Conservation (phyloP, 23 red algal species). For the Gracilaria domingensis region DNA sequence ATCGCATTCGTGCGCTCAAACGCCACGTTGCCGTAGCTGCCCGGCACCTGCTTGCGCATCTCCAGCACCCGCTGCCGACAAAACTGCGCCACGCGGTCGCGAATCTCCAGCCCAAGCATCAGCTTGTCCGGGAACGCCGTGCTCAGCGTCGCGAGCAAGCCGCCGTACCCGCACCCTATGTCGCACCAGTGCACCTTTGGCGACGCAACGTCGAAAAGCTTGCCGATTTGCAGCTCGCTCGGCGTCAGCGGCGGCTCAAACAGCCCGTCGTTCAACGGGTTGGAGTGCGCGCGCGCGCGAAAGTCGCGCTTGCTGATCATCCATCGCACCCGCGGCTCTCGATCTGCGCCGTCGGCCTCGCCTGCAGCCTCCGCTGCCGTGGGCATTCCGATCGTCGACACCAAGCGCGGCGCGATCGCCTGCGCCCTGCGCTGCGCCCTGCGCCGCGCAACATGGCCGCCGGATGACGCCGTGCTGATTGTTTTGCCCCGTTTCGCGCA, state of each 20-base stretch:
- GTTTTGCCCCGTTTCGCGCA: too few species aligned
- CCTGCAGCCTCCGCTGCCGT: neutral
- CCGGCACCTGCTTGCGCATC: slow-evolving; percentile 59
- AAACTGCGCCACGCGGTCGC: slow-evolving; percentile 77
- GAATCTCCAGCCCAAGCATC: slow-evolving; percentile 97
- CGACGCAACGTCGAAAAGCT: slow-evolving; percentile 33
- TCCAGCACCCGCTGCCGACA: slow-evolving; percentile 57
- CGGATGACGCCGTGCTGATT: too few species aligned
- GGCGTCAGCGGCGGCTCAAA: slow-evolving; percentile 82
- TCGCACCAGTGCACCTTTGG: slow-evolving; percentile 80
- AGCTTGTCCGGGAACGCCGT: slow-evolving; percentile 57
- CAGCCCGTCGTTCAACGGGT: slow-evolving; percentile 88
- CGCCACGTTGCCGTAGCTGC: slow-evolving; percentile 77
- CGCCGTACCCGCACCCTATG: slow-evolving; percentile 95
- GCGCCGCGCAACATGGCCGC: neutral
- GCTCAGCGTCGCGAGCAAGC: slow-evolving; percentile 79
- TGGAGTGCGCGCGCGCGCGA: slow-evolving; percentile 92
- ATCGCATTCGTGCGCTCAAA: slow-evolving; percentile 94
- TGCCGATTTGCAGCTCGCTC: slow-evolving; percentile 29
- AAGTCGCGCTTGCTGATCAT: slow-evolving; percentile 80
- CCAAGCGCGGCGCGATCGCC: too few species aligned
- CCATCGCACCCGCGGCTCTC: slow-evolving; percentile 38
- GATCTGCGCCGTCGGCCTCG: neutral
- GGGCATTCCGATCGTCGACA: too few species aligned
- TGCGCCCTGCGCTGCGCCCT: too few species aligned